Evolutionary conservation across 495 filamentous ascomycete species (phyloP), one percentile per base, ranked within the genome.

Genomic region (Daldinia concentrica): DNA sequence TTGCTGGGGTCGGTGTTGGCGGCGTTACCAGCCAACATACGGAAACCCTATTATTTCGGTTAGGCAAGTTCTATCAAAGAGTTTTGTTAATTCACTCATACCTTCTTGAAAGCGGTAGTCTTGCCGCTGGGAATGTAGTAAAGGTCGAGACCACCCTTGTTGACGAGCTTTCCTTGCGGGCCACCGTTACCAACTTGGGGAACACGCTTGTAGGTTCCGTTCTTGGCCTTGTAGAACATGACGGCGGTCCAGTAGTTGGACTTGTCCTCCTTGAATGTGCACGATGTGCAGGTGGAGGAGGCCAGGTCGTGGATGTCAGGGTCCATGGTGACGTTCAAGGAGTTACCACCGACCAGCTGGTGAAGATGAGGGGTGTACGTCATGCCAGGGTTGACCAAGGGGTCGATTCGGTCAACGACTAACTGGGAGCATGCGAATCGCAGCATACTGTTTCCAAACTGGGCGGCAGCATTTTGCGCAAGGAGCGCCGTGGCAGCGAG

Each of bases 181-280:
- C 84, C 84, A 50, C 81, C 83, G 79, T 87, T 87, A 65, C 88
- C 90, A 66, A 84, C 83, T 74, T 90, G 89, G 22, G 85, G 82
- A 34, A 93, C 90, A 58, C 85, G 84, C 68, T 87, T 85, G 82
- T 92, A 93, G 45, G 84, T 86, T 17, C 91, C 91, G 74, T 94
- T 93, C 80, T 88, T 82, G 30, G 86, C 85, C 72, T 88, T 79
- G 79, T 87, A 92, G 79, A 90, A 93, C 64, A 94, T 83, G 74
- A 83, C 81, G 19, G 92, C 89, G 37, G 88, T 88, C 92, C 92
- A 94, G 83, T 95, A 94, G 81, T 91, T 93, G 77, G 88, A 91
- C 77, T 89, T 84, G 78, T 95, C 92, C 69, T 88, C 79, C 58
- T 83, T 86, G 71, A 92, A 87, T 1, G 81, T 84, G 78, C 91